Evolutionary conservation across 768 basidiomycete genomes (phyloP), one percentile per base, ranked within the genome.

Genomic region (Boletus sensibilis): DNA sequence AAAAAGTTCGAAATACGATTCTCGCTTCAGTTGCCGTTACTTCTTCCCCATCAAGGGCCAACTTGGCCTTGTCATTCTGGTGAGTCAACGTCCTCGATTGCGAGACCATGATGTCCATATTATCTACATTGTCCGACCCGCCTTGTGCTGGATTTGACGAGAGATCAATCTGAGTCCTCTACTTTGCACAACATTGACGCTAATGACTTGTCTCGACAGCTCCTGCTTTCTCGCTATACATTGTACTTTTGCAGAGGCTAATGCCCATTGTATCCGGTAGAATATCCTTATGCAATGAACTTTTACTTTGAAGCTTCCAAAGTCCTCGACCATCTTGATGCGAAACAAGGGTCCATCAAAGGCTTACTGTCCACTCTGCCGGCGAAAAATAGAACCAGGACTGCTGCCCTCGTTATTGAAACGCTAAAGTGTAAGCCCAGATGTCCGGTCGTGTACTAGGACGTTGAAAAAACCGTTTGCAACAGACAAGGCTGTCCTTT

Each of bases 121-220:
- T 91, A 92, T 92, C 91, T 92, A 92, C 91, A 92, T 92, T 92
- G 89, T 90, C 91, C 65, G 83, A 92, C 78, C 77, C 78, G 79
- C 73, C 70, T 62, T 60, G 57, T 27, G 68, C 74, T 75, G 72
- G 74, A 70, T 63, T 63, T 81, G 86, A 83, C 76, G 87, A 86
- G 55, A 58, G 52, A 57, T 53, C 45, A 33, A 42, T 40, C 71
- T 72, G 71, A 72, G 52, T 60, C 13, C 34, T 62, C 59, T 60
- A 60, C 42, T 16, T 20, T 43, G 14, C 49, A 47, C 51, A 8
- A 49, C 41, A 33, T 23, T 45, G 50, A 59, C 56, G 47, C 74
- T 80, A 69, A 77, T 63, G 42, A 49, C 60, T 63, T 37, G 27
- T 58, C 46, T 53, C 21, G 48, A 50, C 54, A 64, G 64, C 39